Percentiles rank a stretch among this genome's conserved stretches.
Evolutionary conservation across 805 yeast genomes (phyloP).

Genomic region (Candida awuae): DNA sequence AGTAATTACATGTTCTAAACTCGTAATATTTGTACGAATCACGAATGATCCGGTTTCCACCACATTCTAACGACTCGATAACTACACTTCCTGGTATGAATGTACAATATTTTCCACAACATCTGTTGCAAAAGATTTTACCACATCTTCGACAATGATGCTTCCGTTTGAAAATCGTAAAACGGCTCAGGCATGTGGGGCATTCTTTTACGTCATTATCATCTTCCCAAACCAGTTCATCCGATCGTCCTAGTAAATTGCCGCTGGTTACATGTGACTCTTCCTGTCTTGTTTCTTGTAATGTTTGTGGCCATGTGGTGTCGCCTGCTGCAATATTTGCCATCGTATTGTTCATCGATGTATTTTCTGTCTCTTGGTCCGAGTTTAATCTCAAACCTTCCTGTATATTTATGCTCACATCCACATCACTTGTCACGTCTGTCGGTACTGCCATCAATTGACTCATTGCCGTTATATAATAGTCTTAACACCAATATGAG

Average conservation of each 20-base stretch:
- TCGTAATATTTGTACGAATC: slow-evolving; percentile 37
- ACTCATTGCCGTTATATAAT: no score
- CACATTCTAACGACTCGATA: slow-evolving; percentile 32
- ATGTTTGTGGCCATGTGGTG: no score
- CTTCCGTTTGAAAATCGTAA: slow-evolving; percentile 57
- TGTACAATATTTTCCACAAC: slow-evolving; percentile 46
- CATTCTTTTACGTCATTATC: slow-evolving; percentile 50
- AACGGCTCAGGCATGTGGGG: slow-evolving; percentile 42
- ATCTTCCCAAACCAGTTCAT: slow-evolving; percentile 50
- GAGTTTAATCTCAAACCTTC: no score
- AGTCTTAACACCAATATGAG: no score
- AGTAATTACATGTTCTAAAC: slow-evolving; percentile 69
- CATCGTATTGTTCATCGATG: no score
- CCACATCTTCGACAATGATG: slow-evolving; percentile 87
- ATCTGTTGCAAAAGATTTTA: slow-evolving; percentile 61
- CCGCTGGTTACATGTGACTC: no score
- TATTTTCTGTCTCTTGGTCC: no score
- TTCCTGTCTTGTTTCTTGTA: no score
- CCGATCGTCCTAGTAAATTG: neutral
- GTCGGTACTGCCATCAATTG: no score
- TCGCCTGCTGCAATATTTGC: no score
- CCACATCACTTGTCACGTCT: no score
- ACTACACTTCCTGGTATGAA: slow-evolving; percentile 56
- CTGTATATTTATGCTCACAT: no score
- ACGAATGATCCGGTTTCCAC: slow-evolving; percentile 8